Evolutionary conservation across 2,329 filamentous ascomycete species (phyloP).

Genomic region (Fusarium hostae): DNA sequence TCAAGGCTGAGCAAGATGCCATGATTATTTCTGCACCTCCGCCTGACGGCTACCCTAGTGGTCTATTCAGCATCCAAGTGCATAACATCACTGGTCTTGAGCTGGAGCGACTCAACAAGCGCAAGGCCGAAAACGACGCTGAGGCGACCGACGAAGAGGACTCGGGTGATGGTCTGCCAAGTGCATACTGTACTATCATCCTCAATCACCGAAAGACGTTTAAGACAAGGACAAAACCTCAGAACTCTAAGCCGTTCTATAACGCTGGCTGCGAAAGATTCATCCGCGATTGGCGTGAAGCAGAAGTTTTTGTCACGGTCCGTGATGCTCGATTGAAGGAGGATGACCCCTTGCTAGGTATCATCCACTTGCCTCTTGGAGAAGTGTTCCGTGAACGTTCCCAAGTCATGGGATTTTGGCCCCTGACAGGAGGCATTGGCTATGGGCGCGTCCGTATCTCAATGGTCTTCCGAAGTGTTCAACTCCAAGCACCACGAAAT

Average conservation of each 20-base stretch:
- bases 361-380: conserved; percentile 73
- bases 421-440: conserved; percentile 77
- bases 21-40: conserved; percentile 77
- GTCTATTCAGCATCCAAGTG: conserved; percentile 76
- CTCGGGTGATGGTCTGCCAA: conserved; percentile 72
- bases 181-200: conserved; percentile 77
- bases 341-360: conserved; percentile 75
- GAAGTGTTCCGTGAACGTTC: conserved; percentile 71
- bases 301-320: conserved; percentile 75
- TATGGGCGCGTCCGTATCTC: conserved; percentile 76
- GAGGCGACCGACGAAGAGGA: conserved; percentile 67
- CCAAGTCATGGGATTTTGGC: conserved; percentile 74
- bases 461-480: conserved; percentile 77
- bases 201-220: conserved; percentile 77
- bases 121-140: conserved; percentile 57
- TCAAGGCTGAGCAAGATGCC: conserved; percentile 68
- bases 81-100: conserved; percentile 79
- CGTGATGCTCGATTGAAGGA: conserved; percentile 76
- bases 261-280: conserved; percentile 81
- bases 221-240: conserved; percentile 79
- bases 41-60: conserved; percentile 68
- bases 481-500: conserved; percentile 68
- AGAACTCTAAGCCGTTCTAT: conserved; percentile 82
- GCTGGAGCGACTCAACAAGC: conserved; percentile 68
- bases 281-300: conserved; percentile 72